Base-by-base conservation (phyloP, 306 rosid species). In the Rubus parviflorus region DNA sequence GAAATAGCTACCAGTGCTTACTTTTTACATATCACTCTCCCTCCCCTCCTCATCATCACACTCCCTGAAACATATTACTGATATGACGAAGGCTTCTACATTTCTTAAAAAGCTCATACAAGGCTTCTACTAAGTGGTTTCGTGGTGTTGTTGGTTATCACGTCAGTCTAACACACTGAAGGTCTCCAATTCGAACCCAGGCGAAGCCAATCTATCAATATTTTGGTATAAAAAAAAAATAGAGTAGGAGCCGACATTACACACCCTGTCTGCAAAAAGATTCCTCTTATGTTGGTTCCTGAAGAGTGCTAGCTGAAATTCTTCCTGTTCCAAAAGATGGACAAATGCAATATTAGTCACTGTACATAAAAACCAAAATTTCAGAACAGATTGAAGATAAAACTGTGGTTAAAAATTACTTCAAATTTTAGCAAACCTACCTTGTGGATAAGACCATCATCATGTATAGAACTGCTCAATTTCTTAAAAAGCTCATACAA, bases 121-220 rank as follows among this genome's bases (percentile, higher is more conserved):
- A n/a, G n/a, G n/a, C n/a, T n/a, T n/a, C n/a, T n/a, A n/a, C n/a
- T n/a, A n/a, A n/a, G n/a, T n/a, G 70, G 72, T 70, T 58, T 85
- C 79, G 87, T 87, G 91, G 91, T 85, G 85, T 82, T 78, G 85
- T 88, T 90, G 94, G 97, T 93, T 90, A 90, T 92, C 91, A 90
- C 89, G 90, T 90, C 90, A 91, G 91, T 94, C 92, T 91, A 93
- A 91, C 92, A 91, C 96, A 88, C 93, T 88, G 97, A 78, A 73
- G 85, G 86, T 81, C 80, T 73, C 77, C 68, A 56, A 75, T 77
- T 77, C 80, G 77, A 84, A 17, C 23, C 73, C 56, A 67, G 38
- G 51, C 61, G 64, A 62, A 51, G 69, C 20, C 74, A 82, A 0
- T 30, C 35, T n/a, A n/a, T n/a, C n/a, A n/a, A n/a, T n/a, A n/a